Conservation (phyloP, 1,139 yeast species). For the Arxiozyma telluris region DNA sequence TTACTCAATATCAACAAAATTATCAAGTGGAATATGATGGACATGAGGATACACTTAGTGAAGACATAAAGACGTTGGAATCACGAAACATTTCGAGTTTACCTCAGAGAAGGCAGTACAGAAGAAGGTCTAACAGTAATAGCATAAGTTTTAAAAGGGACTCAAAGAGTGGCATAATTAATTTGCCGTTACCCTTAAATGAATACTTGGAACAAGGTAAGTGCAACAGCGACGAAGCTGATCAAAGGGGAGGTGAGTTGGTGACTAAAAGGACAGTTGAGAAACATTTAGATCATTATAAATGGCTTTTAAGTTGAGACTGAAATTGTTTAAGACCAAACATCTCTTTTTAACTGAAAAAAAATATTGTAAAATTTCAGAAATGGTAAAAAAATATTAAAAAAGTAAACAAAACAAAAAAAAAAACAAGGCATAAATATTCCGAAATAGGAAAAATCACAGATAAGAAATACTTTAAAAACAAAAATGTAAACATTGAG, state of each 20-base stretch:
- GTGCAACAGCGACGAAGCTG: constrained; percentile 17
- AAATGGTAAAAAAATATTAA: no score
- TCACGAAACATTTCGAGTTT: neutral
- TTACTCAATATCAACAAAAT: constrained; percentile 27
- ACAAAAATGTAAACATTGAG: no score
- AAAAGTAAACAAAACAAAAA: no score
- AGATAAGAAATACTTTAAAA: no score
- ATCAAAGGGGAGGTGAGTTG: constrained; percentile 7
- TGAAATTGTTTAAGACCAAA: neutral
- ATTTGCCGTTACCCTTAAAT: constrained; percentile 7
- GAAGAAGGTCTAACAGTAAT: constrained; percentile 21
- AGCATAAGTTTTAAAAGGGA: constrained; percentile 23
- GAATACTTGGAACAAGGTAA: constrained; percentile 15
- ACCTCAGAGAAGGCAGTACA: constrained; percentile 10
- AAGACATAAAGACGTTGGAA: constrained; percentile 5
- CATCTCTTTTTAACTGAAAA: neutral
- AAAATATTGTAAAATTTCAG: neutral
- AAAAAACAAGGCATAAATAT: no score
- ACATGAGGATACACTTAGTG: constrained; percentile 20
- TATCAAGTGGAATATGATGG: constrained; percentile 24
- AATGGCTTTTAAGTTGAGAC: constrained; percentile 32
- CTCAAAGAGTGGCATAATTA: constrained; percentile 19
- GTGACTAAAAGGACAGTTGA: neutral
- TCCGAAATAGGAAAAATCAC: no score
- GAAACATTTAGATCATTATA: constrained; percentile 10